Conservation (phyloP, 495 filamentous ascomycete species). For the Articulospora tetracladia region DNA sequence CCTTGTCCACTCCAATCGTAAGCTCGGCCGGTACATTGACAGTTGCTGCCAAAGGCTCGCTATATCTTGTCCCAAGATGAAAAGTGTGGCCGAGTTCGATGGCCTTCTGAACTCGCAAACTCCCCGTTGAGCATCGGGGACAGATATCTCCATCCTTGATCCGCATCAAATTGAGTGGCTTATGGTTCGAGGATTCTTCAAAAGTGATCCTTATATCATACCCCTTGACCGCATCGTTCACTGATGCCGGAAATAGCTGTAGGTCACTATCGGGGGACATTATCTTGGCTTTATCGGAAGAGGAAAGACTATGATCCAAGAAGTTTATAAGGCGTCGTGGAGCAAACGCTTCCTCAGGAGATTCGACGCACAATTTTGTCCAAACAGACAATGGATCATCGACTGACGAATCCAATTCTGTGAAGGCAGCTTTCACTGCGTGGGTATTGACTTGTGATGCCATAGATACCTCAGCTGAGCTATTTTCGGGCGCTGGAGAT, state of each 20-base stretch:
- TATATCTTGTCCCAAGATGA: slow-evolving; percentile 87
- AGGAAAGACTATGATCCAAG: slow-evolving; percentile 42
- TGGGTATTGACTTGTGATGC: slow-evolving; percentile 59
- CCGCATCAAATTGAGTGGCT: slow-evolving; percentile 54
- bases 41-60: slow-evolving; percentile 61
- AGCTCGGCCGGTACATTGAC: slow-evolving; percentile 37
- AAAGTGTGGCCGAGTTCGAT: slow-evolving; percentile 96
- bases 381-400: slow-evolving; percentile 58
- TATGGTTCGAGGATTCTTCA: slow-evolving; percentile 13
- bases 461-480: slow-evolving; percentile 16
- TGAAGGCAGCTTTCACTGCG: slow-evolving; percentile 65
- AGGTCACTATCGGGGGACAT: slow-evolving; percentile 1
- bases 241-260: slow-evolving; percentile 11
- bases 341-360: not conserved
- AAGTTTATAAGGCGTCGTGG: slow-evolving; percentile 42
- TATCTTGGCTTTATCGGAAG: slow-evolving; percentile 19
- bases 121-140: slow-evolving; percentile 60
- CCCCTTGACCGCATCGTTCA: not conserved
- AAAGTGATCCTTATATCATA: not conserved
- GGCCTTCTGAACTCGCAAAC: slow-evolving; percentile 62
- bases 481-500: not conserved
- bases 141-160: slow-evolving; percentile 69
- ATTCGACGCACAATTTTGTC: slow-evolving; percentile 14
- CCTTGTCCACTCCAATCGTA: not conserved
- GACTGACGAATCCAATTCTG: slow-evolving; percentile 68